Evolutionary conservation across 352 stramenopile genomes (phyloP).

Genomic region (Globisporangium lucens): DNA sequence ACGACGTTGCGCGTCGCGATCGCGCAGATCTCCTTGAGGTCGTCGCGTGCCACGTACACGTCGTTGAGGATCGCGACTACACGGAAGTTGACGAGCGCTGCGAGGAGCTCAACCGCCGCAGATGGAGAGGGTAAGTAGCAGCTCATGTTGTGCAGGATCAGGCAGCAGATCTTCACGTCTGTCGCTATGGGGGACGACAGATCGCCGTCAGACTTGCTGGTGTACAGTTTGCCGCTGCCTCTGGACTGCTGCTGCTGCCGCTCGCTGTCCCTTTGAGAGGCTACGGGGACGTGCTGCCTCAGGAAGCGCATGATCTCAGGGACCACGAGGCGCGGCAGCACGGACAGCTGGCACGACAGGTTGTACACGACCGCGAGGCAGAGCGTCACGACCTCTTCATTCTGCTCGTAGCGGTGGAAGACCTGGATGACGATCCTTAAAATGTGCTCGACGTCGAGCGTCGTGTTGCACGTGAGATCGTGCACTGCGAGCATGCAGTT

Average conservation of each 20-base stretch:
- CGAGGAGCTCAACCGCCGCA: constrained; percentile 23
- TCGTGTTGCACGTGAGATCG: constrained; percentile 60
- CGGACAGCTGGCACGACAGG: constrained; percentile 51
- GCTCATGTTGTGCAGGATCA: constrained; percentile 78
- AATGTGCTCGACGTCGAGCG: constrained; percentile 59
- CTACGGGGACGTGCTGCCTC: constrained; percentile 33
- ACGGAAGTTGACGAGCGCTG: constrained; percentile 43
- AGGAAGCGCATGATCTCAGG: constrained; percentile 60
- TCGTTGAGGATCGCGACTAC: constrained; percentile 44
- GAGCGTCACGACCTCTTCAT: constrained; percentile 52
- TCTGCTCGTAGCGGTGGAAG: constrained; percentile 41
- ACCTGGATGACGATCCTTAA: constrained; percentile 67
- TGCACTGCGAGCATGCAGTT: constrained; percentile 80
- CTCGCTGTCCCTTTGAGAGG: background rate
- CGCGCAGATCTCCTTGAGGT: constrained; percentile 54
- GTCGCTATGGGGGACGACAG: background rate
- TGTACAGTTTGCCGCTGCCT: background rate
- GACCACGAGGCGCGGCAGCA: constrained; percentile 45
- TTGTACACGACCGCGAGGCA: constrained; percentile 79
- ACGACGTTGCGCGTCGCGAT: constrained; percentile 64
- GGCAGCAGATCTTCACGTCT: constrained; percentile 49
- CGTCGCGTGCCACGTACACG: constrained; percentile 41
- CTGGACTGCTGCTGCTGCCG: background rate
- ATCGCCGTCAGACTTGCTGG: background rate
- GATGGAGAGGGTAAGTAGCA: constrained; percentile 20